Percentiles rank a stretch among this genome's conserved stretches.
Evolutionary conservation across 345 rosid genomes (phyloP).

Genomic region (Firmiana major): DNA sequence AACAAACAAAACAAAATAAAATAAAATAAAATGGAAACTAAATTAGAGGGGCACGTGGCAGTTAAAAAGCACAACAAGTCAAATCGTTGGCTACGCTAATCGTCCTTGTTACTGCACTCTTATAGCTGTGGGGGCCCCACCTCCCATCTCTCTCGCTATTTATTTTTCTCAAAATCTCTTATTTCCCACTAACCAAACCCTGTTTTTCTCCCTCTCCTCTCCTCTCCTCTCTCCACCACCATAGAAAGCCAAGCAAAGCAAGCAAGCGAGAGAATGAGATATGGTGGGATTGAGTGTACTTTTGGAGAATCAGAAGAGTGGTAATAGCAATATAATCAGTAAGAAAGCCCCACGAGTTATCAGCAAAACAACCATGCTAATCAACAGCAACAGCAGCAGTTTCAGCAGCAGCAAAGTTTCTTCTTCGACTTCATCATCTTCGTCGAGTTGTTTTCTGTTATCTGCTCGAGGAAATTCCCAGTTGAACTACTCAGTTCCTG

Average conservation of each 20-base stretch:
- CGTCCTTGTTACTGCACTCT: conserved; percentile 43
- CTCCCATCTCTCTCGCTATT: conserved; percentile 15
- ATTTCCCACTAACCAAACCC: not conserved
- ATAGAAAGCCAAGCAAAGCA: too few relatives aligned
- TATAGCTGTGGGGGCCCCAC: conserved; percentile 32
- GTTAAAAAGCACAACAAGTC: conserved; percentile 44
- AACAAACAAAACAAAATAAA: not conserved
- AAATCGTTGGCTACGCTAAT: conserved; percentile 43
- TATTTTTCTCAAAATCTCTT: conserved; percentile 8
- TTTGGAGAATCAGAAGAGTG: conserved; percentile 44
- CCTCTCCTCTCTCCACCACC: not conserved
- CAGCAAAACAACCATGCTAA: conserved; percentile 45
- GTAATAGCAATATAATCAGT: conserved; percentile 2
- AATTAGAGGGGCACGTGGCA: conserved; percentile 52
- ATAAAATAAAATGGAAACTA: conserved; percentile 20
- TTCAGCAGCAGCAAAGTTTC: not conserved
- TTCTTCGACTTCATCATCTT: too few relatives aligned
- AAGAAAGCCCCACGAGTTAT: conserved; percentile 51
- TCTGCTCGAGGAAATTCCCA: not conserved
- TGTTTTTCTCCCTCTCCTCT: not conserved
- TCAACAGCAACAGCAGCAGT: not conserved
- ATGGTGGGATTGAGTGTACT: conserved; percentile 89
- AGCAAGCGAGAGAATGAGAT: not conserved
- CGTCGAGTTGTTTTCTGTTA: not conserved
- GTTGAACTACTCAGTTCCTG: conserved; percentile 17